A percentile compares a stretch with the other conserved stretches of the same genome.
Evolutionary conservation across 176 grass and related monocot genomes (phyloP).

Genomic region (Ensete glaucum): DNA sequence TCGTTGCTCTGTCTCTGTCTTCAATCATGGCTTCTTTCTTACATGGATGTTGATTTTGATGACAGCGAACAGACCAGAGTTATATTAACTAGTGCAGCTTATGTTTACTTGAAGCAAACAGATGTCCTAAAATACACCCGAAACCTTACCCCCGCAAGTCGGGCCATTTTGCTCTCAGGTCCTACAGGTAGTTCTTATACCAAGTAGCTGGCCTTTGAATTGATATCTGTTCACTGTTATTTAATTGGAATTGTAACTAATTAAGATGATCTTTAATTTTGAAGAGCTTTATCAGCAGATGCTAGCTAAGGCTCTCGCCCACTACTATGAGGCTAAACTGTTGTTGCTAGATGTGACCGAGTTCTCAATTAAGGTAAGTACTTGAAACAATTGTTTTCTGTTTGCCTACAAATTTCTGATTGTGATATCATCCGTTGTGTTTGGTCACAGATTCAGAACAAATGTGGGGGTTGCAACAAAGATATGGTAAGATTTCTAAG

Average conservation of each 20-base stretch:
- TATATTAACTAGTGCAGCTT: constrained; percentile 79
- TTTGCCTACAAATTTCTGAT: constrained; percentile 4
- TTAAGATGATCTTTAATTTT: background rate
- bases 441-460: constrained; percentile 75
- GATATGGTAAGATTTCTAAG: constrained; percentile 33
- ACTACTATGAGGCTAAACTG: constrained; percentile 58
- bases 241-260: background rate
- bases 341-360: constrained; percentile 68
- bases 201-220: background rate
- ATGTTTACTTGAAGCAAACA: constrained; percentile 70
- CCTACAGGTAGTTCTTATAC: constrained; percentile 46
- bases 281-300: constrained; percentile 84
- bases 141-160: constrained; percentile 83
- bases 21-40: constrained; percentile 1
- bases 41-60: constrained; percentile 10
- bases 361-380: constrained; percentile 64
- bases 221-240: background rate
- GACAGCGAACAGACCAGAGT: constrained; percentile 66
- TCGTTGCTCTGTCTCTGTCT: background rate
- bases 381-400: background rate
- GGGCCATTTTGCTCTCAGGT: constrained; percentile 71
- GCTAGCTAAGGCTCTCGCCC: constrained; percentile 67
- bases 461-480: constrained; percentile 61
- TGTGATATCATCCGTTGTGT: constrained; percentile 6
- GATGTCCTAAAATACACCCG: constrained; percentile 69